A percentile compares a stretch with the other conserved stretches of the same genome.
These are phyloP conservation scores for Colletotrichum plurivorum DNA, from an alignment of 2,329 filamentous ascomycete species.

Conservation along the genomic window DNA sequence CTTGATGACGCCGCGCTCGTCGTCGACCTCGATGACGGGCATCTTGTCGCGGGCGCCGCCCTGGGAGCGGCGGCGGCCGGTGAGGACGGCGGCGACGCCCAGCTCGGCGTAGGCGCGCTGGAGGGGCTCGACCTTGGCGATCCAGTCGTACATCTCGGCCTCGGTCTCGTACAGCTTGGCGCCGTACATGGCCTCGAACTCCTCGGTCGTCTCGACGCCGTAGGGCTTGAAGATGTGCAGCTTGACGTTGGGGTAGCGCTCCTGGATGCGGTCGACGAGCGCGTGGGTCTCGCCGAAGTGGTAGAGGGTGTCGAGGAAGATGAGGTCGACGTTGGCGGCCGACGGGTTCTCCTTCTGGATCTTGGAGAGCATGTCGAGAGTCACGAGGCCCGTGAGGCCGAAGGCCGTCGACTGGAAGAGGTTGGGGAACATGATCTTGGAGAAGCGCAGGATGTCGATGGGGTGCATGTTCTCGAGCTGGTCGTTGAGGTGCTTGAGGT, in stretches of 20 bases:
- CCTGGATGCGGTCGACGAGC: conserved; percentile 80
- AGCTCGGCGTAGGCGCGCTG: conserved; percentile 91
- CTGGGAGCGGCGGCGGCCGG: conserved; percentile 91
- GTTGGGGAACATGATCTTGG: conserved; percentile 89
- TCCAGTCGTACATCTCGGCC: conserved; percentile 93
- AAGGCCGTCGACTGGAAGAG: conserved; percentile 91
- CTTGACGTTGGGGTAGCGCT: conserved; percentile 82
- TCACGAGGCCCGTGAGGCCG: conserved; percentile 84
- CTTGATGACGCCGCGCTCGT: conserved; percentile 91
- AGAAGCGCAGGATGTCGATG: conserved; percentile 93
- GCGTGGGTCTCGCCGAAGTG: conserved; percentile 85
- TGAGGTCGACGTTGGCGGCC: conserved; percentile 72
- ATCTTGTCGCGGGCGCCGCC: conserved; percentile 92
- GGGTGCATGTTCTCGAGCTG: conserved; percentile 91
- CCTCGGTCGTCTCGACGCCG: conserved; percentile 77
- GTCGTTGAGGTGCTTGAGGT: conserved; percentile 91
- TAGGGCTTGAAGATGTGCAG: conserved; percentile 93
- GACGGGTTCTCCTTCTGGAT: conserved; percentile 75
- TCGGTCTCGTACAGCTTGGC: conserved; percentile 87
- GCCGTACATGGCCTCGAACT: conserved; percentile 89
- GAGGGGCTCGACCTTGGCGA: conserved; percentile 97
- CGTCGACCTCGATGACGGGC: conserved; percentile 91
- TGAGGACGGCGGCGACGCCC: conserved; percentile 90
- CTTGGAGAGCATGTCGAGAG: conserved; percentile 88
- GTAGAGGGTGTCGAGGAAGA: conserved; percentile 89